These are phyloP conservation scores for Acer negundo DNA, from an alignment of 345 rosid genomes.

Conservation along the genomic window DNA sequence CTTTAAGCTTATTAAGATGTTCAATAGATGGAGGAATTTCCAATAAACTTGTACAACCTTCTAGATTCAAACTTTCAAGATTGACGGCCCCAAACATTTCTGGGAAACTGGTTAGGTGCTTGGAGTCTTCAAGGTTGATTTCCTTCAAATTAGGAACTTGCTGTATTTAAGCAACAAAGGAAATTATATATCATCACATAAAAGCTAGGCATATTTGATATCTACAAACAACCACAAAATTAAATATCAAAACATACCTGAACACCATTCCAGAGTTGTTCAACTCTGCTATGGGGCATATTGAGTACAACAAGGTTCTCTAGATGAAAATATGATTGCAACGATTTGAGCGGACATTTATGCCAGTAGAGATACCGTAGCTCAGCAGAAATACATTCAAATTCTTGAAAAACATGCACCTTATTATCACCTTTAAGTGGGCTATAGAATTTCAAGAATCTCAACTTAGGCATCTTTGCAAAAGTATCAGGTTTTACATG, in stretches of 20 bases:
- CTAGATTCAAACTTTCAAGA: slow-evolving; percentile 16
- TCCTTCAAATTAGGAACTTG: neutral
- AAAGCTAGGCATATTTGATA: too few relatives aligned
- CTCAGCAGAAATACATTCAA: slow-evolving; percentile 26
- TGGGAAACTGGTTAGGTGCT: neutral
- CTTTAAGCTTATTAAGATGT: slow-evolving; percentile 26
- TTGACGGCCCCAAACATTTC: slow-evolving; percentile 28
- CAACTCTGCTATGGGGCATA: slow-evolving; percentile 26
- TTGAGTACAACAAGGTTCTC: slow-evolving; percentile 36
- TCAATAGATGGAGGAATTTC: slow-evolving; percentile 27
- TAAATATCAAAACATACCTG: neutral
- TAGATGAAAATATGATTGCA: slow-evolving; percentile 31
- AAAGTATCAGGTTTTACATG: slow-evolving; percentile 21
- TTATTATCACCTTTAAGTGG: neutral
- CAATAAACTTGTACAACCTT: too few relatives aligned
- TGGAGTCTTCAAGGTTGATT: too few relatives aligned
- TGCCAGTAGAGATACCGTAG: slow-evolving; percentile 33
- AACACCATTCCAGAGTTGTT: slow-evolving; percentile 34
- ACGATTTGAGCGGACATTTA: slow-evolving; percentile 28
- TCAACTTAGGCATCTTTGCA: slow-evolving; percentile 25
- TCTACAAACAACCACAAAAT: too few relatives aligned
- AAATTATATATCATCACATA: too few relatives aligned
- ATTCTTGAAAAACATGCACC: slow-evolving; percentile 17
- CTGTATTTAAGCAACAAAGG: neutral
- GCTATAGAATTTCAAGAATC: slow-evolving; percentile 29